Evolutionary conservation across 2,329 filamentous ascomycete species (phyloP), one percentile per base, ranked within the genome.

Genomic region (Pezizomycotina sp.): DNA sequence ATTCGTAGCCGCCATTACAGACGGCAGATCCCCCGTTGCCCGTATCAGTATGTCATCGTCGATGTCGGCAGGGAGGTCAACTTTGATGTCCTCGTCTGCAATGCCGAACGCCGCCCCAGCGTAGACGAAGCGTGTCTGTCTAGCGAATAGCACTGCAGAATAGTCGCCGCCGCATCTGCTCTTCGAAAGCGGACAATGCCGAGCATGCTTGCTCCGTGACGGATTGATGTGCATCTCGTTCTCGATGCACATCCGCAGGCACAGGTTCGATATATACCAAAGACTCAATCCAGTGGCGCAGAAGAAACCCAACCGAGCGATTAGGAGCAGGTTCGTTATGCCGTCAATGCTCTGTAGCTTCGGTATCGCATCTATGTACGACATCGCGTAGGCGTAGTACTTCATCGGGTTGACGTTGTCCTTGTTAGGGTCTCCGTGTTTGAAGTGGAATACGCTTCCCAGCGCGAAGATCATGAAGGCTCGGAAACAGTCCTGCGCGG

Each of bases 101-200:
- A 61, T 56, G 3, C 58, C 58, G 9, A 60, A 38, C 3, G 58
- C 16, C 58, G 54, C 9, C 56, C 56, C 0, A 61, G 42, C 0
- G 58, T 60, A 16, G 55, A 55, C 1, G 58, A 55, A 27, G 58
- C 58, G 18, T 59, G 50, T 13, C 58, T 53, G 32, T 61, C 58
- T 2, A 61, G 50, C n/a, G 60, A 60, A 38, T 61, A 60, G 5
- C 59, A 48, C 46, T 57, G 58, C 58, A 61, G 39, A 61, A 61
- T 1, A 55, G 56, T n/a, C 58, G 55, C 36, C 59, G 60, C 2
- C 54, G 47, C 52, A 60, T 56, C 34, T 61, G 57, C 19, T 58
- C 53, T 28, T 59, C 57, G 5, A 53, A 44, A 5, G 41, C 41
- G 6, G 41, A 37, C 36, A 44, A 34, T 3, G 41, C 36, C 36